Conservation (phyloP, 306 rosid species). For the Cicer judaicum region DNA sequence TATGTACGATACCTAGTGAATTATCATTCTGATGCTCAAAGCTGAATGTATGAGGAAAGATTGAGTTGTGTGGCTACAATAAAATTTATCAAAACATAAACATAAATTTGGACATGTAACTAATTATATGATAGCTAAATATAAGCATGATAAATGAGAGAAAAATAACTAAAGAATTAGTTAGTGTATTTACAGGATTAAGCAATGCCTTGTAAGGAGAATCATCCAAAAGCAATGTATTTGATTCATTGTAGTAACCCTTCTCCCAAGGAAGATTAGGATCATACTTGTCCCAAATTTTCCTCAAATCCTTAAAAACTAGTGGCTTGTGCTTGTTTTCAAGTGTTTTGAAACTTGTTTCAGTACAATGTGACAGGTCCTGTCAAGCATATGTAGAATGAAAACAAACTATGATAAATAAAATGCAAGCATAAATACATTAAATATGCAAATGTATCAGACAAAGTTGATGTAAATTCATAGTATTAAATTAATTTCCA, state of each 20-base stretch:
- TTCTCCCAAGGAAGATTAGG: slow-evolving; percentile 79
- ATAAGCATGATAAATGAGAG: slow-evolving; percentile 11
- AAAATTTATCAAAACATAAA: slow-evolving; percentile 35
- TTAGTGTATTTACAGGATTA: slow-evolving; percentile 64
- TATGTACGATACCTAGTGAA: slow-evolving; percentile 64
- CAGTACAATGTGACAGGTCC: slow-evolving; percentile 72
- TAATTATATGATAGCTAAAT: not conserved
- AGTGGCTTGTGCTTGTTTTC: slow-evolving; percentile 69
- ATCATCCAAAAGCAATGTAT: slow-evolving; percentile 83
- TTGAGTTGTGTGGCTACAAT: slow-evolving; percentile 60
- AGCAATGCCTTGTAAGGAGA: slow-evolving; percentile 87
- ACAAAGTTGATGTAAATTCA: slow-evolving; percentile 18
- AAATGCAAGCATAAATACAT: not conserved
- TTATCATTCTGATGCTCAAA: slow-evolving; percentile 54
- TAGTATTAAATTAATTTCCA: not conserved
- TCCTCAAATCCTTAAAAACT: slow-evolving; percentile 79
- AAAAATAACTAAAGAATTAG: not conserved
- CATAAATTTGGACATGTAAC: slow-evolving; percentile 15
- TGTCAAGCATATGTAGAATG: slow-evolving; percentile 32
- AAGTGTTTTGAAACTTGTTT: slow-evolving; percentile 61
- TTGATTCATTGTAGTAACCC: slow-evolving; percentile 67
- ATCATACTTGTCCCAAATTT: slow-evolving; percentile 79
- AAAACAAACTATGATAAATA: not conserved
- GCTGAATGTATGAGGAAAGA: slow-evolving; percentile 67
- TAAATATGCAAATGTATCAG: not conserved